phyloP scores from a whole-genome alignment of 2,329 filamentous ascomycete species.

The Boeremia lycopersici region DNA sequence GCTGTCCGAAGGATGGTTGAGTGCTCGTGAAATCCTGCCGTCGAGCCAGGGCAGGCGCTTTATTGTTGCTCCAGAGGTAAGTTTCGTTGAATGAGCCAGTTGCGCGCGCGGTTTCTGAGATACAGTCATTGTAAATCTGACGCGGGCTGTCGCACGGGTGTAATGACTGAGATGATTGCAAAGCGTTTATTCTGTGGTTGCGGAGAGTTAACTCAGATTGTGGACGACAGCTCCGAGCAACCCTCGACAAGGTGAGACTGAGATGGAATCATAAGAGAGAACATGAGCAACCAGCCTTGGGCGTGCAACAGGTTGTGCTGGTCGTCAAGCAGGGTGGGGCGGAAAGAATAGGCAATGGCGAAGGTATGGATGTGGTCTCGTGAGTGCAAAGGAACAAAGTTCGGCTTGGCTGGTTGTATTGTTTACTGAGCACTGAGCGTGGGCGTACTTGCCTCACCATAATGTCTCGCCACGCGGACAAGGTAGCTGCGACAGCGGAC shows the following conservation, averaged over 20 bases:
- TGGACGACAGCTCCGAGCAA: neutral
- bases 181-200: neutral
- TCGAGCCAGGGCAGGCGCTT: constrained; percentile 43
- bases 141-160: neutral
- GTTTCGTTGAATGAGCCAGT: constrained; percentile 6
- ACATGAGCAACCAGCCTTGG: constrained; percentile 21
- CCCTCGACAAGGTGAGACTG: neutral
- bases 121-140: neutral
- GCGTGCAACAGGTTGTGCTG: constrained; percentile 13
- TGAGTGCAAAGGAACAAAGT: neutral
- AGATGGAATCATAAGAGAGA: neutral
- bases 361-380: constrained; percentile 15
- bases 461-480: neutral
- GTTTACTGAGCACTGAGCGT: neutral
- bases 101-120: neutral
- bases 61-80: constrained; percentile 15
- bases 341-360: constrained; percentile 15
- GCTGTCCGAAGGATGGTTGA: neutral
- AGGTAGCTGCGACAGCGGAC: neutral
- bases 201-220: neutral
- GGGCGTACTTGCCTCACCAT: neutral
- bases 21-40: constrained; percentile 20
- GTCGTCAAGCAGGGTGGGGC: constrained; percentile 8
- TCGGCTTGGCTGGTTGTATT: neutral
- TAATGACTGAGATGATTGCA: too few species aligned